Conservation (phyloP, 1,139 yeast species). For the Pichia sp. region DNA sequence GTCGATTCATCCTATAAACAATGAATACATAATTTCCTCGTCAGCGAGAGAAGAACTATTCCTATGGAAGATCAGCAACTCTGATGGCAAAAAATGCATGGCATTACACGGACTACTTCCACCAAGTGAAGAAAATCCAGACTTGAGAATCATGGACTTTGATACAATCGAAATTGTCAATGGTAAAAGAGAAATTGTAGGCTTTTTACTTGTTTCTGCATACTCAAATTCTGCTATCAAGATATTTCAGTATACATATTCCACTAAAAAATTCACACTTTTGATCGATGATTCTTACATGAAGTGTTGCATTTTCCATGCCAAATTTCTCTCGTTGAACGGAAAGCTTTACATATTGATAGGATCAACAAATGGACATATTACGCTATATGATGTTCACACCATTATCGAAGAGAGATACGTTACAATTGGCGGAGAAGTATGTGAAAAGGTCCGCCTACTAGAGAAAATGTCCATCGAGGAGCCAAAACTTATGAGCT, state of each 20-base stretch:
- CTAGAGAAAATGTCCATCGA: not conserved
- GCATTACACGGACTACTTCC: slow-evolving; percentile 43
- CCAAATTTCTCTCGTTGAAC: slow-evolving; percentile 40
- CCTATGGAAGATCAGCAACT: slow-evolving; percentile 77
- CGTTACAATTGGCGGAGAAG: not conserved
- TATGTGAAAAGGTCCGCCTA: not conserved
- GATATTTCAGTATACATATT: slow-evolving; percentile 51
- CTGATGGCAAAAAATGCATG: slow-evolving; percentile 40
- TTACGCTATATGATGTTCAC: slow-evolving; percentile 57
- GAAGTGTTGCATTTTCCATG: slow-evolving; percentile 72
- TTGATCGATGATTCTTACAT: slow-evolving; percentile 52
- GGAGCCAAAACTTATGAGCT: not conserved
- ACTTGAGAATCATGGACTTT: slow-evolving; percentile 85
- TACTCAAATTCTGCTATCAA: slow-evolving; percentile 82
- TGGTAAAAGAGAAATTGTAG: slow-evolving; percentile 31
- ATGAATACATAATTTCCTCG: slow-evolving; percentile 54
- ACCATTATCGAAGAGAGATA: slow-evolving; percentile 22
- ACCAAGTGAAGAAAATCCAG: slow-evolving; percentile 57
- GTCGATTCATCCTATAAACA: slow-evolving; percentile 56
- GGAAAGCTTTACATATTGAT: slow-evolving; percentile 40
- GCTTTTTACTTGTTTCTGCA: slow-evolving; percentile 59
- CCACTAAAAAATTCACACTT: slow-evolving; percentile 37
- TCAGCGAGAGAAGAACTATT: slow-evolving; percentile 90
- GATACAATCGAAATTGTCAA: slow-evolving; percentile 36
- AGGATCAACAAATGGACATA: slow-evolving; percentile 80